phyloP scores from a whole-genome alignment of 192 early-diverging fungal genomes.

The Backusella circina region DNA sequence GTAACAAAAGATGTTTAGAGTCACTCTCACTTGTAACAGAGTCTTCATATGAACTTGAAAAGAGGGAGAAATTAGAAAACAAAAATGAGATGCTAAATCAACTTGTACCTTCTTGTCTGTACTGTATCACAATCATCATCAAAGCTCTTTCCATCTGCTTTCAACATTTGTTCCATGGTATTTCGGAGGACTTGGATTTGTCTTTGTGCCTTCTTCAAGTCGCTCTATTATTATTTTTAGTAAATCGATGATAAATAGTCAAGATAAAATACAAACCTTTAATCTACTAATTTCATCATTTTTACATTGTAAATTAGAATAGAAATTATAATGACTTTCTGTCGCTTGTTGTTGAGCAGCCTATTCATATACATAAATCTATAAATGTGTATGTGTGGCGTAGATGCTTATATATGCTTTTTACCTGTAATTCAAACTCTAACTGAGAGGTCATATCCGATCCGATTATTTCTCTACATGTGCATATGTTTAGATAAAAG shows the following conservation, averaged over 20 bases:
- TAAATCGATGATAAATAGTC: background rate
- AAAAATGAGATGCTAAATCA: too few species aligned
- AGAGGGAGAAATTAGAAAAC: background rate
- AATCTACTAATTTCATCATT: conserved; percentile 6
- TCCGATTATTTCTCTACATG: background rate
- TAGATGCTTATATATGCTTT: background rate
- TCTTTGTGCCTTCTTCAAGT: background rate
- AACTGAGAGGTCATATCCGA: background rate
- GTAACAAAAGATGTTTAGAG: background rate
- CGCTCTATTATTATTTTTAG: background rate
- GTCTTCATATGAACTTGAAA: background rate
- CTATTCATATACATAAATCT: background rate
- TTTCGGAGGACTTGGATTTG: conserved; percentile 8
- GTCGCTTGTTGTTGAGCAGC: background rate
- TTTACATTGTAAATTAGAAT: background rate
- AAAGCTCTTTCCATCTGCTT: conserved; percentile 2
- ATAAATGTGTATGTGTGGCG: background rate
- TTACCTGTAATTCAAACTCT: conserved; percentile 11
- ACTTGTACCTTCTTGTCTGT: background rate
- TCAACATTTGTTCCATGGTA: conserved; percentile 18
- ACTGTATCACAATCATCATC: background rate
- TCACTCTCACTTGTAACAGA: background rate
- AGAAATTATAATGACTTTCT: background rate
- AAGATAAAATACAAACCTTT: background rate
- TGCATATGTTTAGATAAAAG: background rate